These are phyloP conservation scores for Sophora flavescens DNA, from an alignment of 306 rosid genomes.

Conservation along the genomic window DNA sequence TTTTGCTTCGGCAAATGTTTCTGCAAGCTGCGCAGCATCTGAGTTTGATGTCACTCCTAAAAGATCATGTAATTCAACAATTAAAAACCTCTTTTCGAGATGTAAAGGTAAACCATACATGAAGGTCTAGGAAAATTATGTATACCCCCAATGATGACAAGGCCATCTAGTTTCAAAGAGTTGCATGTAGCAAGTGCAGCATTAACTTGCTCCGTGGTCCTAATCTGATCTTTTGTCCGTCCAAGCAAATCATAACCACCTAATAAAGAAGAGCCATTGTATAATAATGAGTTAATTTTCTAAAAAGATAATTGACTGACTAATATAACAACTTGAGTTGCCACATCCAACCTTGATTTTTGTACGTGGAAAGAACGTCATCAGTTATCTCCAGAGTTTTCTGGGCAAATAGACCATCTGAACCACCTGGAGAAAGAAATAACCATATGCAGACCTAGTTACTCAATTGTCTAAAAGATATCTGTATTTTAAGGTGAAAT, in stretches of 20 bases:
- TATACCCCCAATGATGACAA: conserved; percentile 96
- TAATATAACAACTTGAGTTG: conserved; percentile 7
- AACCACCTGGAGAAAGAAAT: conserved; percentile 75
- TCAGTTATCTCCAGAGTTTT: conserved; percentile 90
- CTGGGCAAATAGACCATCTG: conserved; percentile 94
- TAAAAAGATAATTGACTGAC: neutral
- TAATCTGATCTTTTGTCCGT: conserved; percentile 92
- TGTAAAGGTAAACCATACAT: neutral
- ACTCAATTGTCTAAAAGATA: conserved; percentile 10
- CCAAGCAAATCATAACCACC: conserved; percentile 99
- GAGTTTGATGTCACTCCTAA: conserved; percentile 97
- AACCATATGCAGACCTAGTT: conserved; percentile 31
- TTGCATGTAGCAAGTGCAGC: conserved; percentile 87
- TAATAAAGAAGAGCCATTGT: conserved; percentile 47
- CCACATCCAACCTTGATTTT: conserved; percentile 82
- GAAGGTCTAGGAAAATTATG: conserved; percentile 8
- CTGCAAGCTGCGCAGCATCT: conserved; percentile 99
- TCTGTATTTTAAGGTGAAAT: neutral
- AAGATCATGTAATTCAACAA: conserved; percentile 35
- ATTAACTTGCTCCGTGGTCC: conserved; percentile 93
- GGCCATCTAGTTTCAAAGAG: conserved; percentile 87
- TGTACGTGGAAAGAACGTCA: conserved; percentile 78
- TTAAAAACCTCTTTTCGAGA: conserved; percentile 36
- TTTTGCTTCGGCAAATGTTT: conserved; percentile 91
- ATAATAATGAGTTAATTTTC: neutral